Base-by-base conservation (phyloP, 495 filamentous ascomycete genomes). In the Amphirosellinia nigrospora region DNA sequence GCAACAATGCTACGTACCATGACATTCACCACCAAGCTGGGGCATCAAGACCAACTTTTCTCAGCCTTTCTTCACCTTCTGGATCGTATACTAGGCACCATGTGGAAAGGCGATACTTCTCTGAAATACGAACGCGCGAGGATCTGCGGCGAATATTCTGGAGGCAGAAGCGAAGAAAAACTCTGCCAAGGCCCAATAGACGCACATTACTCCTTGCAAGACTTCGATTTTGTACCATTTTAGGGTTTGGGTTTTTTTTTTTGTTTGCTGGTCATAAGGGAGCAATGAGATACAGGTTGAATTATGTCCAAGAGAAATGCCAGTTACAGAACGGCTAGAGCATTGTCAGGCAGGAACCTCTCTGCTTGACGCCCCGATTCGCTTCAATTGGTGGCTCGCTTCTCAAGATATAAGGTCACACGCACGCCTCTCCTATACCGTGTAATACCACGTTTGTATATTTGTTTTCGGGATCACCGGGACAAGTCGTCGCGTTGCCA, bases 11-110 rank as follows among this genome's bases (percentile, higher is more conserved):
- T 23, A 90, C 88, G 26, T 99, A 97, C 80, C 96, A 99, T 79
- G 96, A 99, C 78, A 93, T 99, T 63, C 96, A 99, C 79, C 96
- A 99, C 81, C 96, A 99, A 97, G 93, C 82, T 99, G 95, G 96
- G 96, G 96, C 58, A 97, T 99, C 84, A 98, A 96, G 86, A 86
- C 89, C 70, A 83, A 87, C 79, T 89, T 86, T 70, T 91, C 90
- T 0, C 93, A 96, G 77, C 93, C 93, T 0, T 94, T 93, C 82
- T 93, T 94, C 81, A 95, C 91, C 56, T 91, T 94, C 79, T 96
- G 93, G 93, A 96, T 75, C 83, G 85, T 30, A 60, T 87, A 55
- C 82, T 94, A 13, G 90, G 90, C 38, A 96, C 93, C 36, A 87
- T 86, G 77, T 96, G 90, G 90, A 86, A 83, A 46, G 92, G 92